Evolutionary conservation across 768 basidiomycete species (phyloP).

Genomic region (Pulveroboletus sp.): DNA sequence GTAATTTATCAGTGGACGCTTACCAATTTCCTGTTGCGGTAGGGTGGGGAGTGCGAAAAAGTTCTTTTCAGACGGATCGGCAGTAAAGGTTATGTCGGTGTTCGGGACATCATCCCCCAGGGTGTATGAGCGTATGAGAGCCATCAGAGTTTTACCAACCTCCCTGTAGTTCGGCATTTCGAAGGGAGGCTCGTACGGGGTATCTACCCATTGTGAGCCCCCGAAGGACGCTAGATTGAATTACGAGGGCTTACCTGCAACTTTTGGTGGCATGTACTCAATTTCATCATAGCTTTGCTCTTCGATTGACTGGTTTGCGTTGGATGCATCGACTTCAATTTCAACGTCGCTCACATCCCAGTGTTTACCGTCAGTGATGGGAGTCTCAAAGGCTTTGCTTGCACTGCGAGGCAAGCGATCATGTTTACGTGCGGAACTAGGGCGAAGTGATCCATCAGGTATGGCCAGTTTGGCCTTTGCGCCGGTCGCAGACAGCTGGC

Average conservation of each 20-base stretch:
- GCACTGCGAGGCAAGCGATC: slow-evolving; percentile 50
- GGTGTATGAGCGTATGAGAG: slow-evolving; percentile 32
- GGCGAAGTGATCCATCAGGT: slow-evolving; percentile 46
- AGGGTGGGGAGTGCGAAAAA: slow-evolving; percentile 20
- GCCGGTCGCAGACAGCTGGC: slow-evolving; percentile 32
- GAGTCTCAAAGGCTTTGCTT: slow-evolving; percentile 57
- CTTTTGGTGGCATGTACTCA: slow-evolving; percentile 52
- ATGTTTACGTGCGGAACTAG: slow-evolving; percentile 66
- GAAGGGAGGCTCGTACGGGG: slow-evolving; percentile 42
- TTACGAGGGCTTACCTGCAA: slow-evolving; percentile 36
- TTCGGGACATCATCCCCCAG: slow-evolving; percentile 30
- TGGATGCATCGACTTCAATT: slow-evolving; percentile 26
- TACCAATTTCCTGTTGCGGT: slow-evolving; percentile 23
- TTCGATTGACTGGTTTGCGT: slow-evolving; percentile 21
- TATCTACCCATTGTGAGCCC: slow-evolving; percentile 26
- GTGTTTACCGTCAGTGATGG: slow-evolving; percentile 56
- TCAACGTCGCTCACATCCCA: slow-evolving; percentile 72
- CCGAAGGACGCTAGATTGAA: neutral
- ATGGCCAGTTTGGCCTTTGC: slow-evolving; percentile 35
- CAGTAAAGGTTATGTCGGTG: slow-evolving; percentile 18
- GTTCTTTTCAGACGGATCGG: slow-evolving; percentile 13
- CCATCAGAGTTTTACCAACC: slow-evolving; percentile 35
- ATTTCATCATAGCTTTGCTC: slow-evolving; percentile 43
- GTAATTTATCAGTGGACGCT: neutral
- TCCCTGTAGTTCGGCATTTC: slow-evolving; percentile 47